Evolutionary conservation across 371 early-diverging fungal species (phyloP), one percentile per base, ranked within the genome.

Genomic region (Umbelopsis sp.): DNA sequence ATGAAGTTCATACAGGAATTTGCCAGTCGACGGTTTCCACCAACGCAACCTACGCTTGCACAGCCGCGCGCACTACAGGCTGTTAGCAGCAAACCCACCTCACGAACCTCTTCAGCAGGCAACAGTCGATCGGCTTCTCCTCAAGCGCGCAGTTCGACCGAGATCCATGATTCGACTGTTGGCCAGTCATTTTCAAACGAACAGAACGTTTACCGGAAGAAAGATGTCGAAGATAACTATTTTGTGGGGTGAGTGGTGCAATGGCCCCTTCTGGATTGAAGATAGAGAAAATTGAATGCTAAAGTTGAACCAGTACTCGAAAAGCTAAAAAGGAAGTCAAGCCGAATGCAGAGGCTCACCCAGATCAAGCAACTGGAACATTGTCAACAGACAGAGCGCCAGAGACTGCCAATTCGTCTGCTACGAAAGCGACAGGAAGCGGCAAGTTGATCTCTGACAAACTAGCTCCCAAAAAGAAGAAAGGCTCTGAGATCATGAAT

Each of bases 191-290:
- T 57, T 57, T 29, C 16, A 35, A 57, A 57, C 12, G 57, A 57
- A 11, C 29, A 57, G 35, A 85, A 77, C 53, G 80, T 86, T 2
- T 80, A 86, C 48, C 65, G 74, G 67, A 85, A 82, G 65, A 73
- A 76, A 14, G 77, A 84, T n/a, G 75, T 68, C 9, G 81, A 85
- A 24, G 86, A 82, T 11, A 82, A 80, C 29, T 85, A 86, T 64
- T 76, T 77, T 64, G 38, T 73, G 20, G 79, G 80, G 80, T 79
- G 73, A 73, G 69, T 57, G 48, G 57, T 22, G 51, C 29, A 29
- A 29, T 29, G 29, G 22, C 22, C 29, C 4, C 1, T 29, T 29
- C 29, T 29, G 29, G 4, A 44, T 50, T 22, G 37, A 4, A 48
- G 38, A 63, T 44, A 67, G 29, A 24, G 20, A 6, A 57, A 16